Conservation (phyloP, 2,329 filamentous ascomycete species). For the Talaromyces sp. region DNA sequence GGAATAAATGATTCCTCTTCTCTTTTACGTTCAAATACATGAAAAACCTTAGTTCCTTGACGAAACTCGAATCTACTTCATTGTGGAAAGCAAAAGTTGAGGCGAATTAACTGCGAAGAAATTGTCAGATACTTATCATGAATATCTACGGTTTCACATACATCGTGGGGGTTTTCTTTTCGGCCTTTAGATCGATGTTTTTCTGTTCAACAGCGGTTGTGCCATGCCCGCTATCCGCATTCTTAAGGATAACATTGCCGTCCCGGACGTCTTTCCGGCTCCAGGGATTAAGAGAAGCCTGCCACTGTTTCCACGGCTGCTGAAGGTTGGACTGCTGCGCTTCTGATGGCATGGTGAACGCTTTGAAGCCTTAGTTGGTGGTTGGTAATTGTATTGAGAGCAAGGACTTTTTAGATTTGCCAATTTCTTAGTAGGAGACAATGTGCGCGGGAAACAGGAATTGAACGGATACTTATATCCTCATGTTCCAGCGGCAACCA, state of each 20-base stretch:
- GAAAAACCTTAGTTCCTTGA: background rate
- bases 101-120: background rate
- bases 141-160: background rate
- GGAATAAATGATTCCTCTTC: background rate
- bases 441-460: background rate
- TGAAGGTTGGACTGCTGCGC: background rate
- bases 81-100: background rate
- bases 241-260: conserved; percentile 2
- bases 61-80: background rate
- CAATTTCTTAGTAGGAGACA: background rate
- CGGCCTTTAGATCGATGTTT: background rate
- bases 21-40: background rate
- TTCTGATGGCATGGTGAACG: background rate
- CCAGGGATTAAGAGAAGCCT: conserved; percentile 1
- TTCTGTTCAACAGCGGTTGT: conserved; percentile 8
- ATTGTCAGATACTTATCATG: background rate
- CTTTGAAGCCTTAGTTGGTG: background rate
- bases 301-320: conserved; percentile 10
- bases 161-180: conserved; percentile 9
- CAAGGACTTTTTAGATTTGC: background rate
- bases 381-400: background rate
- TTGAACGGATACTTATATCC: background rate
- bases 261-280: conserved; percentile 5
- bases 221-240: conserved; percentile 5
- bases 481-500: background rate